phyloP scores from a whole-genome alignment of 345 rosid genomes.

The Bruguiera parviflora region DNA sequence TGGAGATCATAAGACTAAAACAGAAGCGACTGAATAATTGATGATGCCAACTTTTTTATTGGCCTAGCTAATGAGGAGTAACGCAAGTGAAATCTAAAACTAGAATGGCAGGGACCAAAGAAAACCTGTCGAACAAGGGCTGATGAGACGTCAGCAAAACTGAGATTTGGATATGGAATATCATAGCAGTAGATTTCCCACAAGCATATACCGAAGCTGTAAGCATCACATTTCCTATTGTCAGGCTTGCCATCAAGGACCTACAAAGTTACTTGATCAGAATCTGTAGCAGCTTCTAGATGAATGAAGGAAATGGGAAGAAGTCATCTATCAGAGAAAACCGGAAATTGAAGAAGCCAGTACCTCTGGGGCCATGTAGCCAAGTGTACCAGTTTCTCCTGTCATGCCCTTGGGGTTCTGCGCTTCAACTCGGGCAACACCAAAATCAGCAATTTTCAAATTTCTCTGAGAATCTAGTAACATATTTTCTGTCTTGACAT shows the following conservation, averaged over 20 bases:
- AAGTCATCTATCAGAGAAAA: not conserved
- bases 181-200: not conserved
- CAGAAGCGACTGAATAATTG: not conserved
- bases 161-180: not conserved
- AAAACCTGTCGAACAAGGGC: not conserved
- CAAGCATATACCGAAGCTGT: slow-evolving; percentile 7
- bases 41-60: not conserved
- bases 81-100: not conserved
- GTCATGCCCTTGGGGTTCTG: not conserved
- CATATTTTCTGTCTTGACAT: slow-evolving; percentile 36
- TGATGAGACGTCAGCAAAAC: not conserved
- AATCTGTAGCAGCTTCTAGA: slow-evolving; percentile 2
- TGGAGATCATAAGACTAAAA: not conserved
- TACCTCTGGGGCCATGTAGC: not conserved
- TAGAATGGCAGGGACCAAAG: not conserved
- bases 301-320: not conserved
- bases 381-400: not conserved
- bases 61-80: not conserved
- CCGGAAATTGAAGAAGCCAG: not conserved
- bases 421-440: not conserved
- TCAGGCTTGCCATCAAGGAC: slow-evolving; percentile 14
- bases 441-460: not conserved
- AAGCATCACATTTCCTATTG: not conserved
- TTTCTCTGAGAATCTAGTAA: slow-evolving; percentile 24
- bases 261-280: not conserved